Percentiles rank a stretch among this genome's conserved stretches.
Conservation (phyloP, 1,139 yeast genomes). For the Candida pseudocylindracea region DNA sequence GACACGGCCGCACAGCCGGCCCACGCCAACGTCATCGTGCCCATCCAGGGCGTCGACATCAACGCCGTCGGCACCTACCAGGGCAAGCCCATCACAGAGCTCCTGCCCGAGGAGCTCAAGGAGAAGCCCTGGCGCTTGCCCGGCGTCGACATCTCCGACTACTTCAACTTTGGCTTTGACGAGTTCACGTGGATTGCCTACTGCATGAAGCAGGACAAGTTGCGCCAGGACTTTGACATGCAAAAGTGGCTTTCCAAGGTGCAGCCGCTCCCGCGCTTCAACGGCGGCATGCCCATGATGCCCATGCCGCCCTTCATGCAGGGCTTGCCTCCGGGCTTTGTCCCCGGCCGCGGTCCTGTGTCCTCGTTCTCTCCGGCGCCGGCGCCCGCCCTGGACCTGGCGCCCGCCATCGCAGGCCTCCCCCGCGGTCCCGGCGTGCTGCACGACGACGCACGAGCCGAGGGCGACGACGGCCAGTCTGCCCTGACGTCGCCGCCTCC, state of each 20-base stretch:
- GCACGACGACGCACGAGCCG: too few relatives aligned
- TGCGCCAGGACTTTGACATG: conserved; percentile 61
- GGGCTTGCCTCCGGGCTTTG: conserved; percentile 1
- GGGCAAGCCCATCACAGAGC: conserved; percentile 66
- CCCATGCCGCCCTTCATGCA: conserved; percentile 3
- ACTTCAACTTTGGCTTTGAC: conserved; percentile 90
- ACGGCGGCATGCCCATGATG: conserved; percentile 2
- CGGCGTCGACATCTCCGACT: conserved; percentile 85
- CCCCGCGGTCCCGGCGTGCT: too few relatives aligned
- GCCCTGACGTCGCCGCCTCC: too few relatives aligned
- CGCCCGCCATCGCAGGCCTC: too few relatives aligned
- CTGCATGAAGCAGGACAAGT: conserved; percentile 68
- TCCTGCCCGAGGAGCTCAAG: conserved; percentile 64
- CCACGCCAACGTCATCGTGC: neutral
- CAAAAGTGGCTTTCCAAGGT: conserved; percentile 19
- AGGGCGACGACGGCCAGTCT: too few relatives aligned
- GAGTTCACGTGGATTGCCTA: conserved; percentile 93
- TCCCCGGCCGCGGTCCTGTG: too few relatives aligned
- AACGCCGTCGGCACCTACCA: conserved; percentile 61
- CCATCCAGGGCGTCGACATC: conserved; percentile 23
- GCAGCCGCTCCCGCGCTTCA: conserved; percentile 8
- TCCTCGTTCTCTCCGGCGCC: too few relatives aligned
- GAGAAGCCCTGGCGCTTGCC: conserved; percentile 98
- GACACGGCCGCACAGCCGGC: neutral
- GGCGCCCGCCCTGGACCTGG: too few relatives aligned